A percentile compares a stretch with the other conserved stretches of the same genome.
Conservation (phyloP, 768 basidiomycete species). For the Lepiota venenata region DNA sequence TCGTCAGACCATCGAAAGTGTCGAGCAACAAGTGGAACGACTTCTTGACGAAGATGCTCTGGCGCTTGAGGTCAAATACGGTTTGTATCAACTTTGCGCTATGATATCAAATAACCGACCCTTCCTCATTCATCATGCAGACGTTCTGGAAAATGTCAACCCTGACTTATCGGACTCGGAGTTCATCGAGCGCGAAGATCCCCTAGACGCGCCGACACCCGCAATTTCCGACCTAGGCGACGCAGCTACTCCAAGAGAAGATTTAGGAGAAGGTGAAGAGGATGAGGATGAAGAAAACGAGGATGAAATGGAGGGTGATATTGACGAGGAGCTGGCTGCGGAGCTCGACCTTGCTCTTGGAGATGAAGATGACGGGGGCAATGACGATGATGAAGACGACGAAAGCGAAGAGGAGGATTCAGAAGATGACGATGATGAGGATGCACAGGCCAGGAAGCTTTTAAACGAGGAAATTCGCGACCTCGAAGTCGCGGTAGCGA, state of each 20-base stretch:
- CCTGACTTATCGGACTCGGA: slow-evolving; percentile 90
- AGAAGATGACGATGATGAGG: slow-evolving; percentile 83
- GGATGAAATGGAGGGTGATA: slow-evolving; percentile 71
- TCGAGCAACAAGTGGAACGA: slow-evolving; percentile 90
- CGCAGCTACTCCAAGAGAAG: slow-evolving; percentile 54
- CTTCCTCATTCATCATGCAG: slow-evolving; percentile 31
- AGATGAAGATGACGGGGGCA: slow-evolving; percentile 63
- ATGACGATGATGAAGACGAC: slow-evolving; percentile 64
- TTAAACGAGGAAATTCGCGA: slow-evolving; percentile 89
- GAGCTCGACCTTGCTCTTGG: slow-evolving; percentile 85
- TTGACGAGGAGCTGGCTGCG: slow-evolving; percentile 86
- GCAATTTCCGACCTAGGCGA: slow-evolving; percentile 67
- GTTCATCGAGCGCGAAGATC: slow-evolving; percentile 67
- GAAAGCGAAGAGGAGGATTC: slow-evolving; percentile 73
- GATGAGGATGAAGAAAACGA: slow-evolving; percentile 57
- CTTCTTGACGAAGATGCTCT: slow-evolving; percentile 76
- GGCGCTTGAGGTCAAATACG: slow-evolving; percentile 75
- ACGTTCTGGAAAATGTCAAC: slow-evolving; percentile 86
- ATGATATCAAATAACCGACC: neutral
- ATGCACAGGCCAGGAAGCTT: slow-evolving; percentile 71
- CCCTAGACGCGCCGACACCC: slow-evolving; percentile 71
- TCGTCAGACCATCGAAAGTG: slow-evolving; percentile 84
- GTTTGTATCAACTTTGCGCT: slow-evolving; percentile 33
- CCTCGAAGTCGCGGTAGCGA: slow-evolving; percentile 81
- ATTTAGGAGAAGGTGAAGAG: slow-evolving; percentile 52